Evolutionary conservation across 1,139 yeast genomes (phyloP).

Genomic region (Lodderomyces pseudojiufengensis): DNA sequence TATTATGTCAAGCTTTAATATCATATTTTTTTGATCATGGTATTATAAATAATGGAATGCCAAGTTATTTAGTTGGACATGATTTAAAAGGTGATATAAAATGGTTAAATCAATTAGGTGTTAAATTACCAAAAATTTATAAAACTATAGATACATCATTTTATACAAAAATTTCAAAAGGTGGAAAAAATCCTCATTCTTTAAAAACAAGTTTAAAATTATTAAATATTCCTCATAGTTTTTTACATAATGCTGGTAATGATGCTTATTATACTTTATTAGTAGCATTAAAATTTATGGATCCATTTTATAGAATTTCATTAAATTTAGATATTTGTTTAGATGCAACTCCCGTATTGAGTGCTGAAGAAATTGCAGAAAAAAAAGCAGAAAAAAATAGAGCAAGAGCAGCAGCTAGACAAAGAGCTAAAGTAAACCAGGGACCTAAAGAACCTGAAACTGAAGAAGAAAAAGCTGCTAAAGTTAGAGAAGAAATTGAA

Average conservation of each 20-base stretch:
- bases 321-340: constrained; percentile 21
- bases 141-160: constrained; percentile 50
- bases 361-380: constrained; percentile 9
- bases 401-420: constrained; percentile 1
- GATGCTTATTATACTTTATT: constrained; percentile 70
- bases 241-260: constrained; percentile 78
- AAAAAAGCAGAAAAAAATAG: constrained; percentile 5
- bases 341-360: constrained; percentile 2
- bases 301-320: constrained; percentile 44
- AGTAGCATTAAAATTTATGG: constrained; percentile 50
- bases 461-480: too few species aligned
- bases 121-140: constrained; percentile 38
- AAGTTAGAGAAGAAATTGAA: too few species aligned
- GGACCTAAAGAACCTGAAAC: too few species aligned
- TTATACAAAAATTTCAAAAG: constrained; percentile 29
- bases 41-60: constrained; percentile 2
- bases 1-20: constrained; percentile 40
- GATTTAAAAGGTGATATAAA: constrained; percentile 58
- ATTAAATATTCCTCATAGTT: constrained; percentile 57
- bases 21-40: constrained; percentile 32
- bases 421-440: too few species aligned
- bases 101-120: constrained; percentile 49
- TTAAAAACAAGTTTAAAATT: constrained; percentile 49
- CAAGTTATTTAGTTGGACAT: constrained; percentile 61
- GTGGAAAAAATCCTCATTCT: constrained; percentile 37